These are phyloP conservation scores for Thuja plicata DNA, from an alignment of 83 land plant genomes.

Conservation along the genomic window DNA sequence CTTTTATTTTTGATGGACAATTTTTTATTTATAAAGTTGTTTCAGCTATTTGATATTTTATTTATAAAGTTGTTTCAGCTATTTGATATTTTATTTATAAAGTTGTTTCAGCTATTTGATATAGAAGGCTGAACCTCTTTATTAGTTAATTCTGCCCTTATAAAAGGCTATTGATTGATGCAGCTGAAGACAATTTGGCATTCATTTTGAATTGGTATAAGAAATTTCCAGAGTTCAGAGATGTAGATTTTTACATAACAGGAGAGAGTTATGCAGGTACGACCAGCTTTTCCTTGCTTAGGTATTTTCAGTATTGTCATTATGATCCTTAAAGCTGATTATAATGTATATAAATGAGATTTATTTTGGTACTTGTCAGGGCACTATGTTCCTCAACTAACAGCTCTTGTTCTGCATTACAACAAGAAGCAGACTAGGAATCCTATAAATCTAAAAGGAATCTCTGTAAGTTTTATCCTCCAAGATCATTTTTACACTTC, in stretches of 20 bases:
- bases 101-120: no score
- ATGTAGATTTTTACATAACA: constrained; percentile 41
- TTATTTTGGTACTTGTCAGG: constrained; percentile 2
- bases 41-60: no score
- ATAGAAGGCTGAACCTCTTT: no score
- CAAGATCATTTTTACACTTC: background rate
- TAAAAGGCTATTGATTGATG: background rate
- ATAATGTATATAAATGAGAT: no score
- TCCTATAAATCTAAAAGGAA: constrained; percentile 49
- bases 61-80: no score
- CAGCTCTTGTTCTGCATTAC: constrained; percentile 31
- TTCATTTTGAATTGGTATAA: constrained; percentile 52
- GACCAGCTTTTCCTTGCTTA: background rate
- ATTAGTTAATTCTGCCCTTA: no score
- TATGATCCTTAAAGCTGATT: no score
- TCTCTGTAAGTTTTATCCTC: constrained; percentile 26
- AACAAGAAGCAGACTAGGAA: constrained; percentile 18
- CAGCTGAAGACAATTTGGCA: constrained; percentile 47
- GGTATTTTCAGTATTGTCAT: background rate
- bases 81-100: no score
- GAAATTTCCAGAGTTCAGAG: constrained; percentile 48
- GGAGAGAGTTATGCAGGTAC: constrained; percentile 76
- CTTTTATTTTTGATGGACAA: no score
- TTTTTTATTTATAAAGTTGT: no score
- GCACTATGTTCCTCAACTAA: constrained; percentile 57